phyloP scores from a whole-genome alignment of 108 stramenopile species.

The Nannochloropsis gaditana region DNA sequence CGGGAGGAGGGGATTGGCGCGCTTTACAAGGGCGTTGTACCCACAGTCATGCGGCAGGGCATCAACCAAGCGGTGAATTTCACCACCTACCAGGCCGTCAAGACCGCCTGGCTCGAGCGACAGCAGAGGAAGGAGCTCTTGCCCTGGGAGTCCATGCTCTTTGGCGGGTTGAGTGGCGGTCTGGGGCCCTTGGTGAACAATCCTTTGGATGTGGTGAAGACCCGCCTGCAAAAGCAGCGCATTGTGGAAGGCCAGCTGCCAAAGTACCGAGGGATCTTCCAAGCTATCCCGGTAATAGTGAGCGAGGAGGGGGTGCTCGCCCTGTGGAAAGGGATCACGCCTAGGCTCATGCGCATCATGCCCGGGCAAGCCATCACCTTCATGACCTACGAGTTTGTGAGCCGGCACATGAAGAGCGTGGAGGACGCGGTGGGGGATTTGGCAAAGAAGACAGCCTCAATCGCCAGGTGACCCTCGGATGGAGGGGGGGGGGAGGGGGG shows the following conservation, averaged over 20 bases:
- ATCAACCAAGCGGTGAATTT: slow-evolving; percentile 98
- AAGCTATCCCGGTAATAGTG: slow-evolving; percentile 70
- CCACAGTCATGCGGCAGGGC: slow-evolving; percentile 93
- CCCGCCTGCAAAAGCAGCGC: slow-evolving; percentile 90
- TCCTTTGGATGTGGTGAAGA: slow-evolving; percentile 92
- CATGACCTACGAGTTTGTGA: slow-evolving; percentile 47
- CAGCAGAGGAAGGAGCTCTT: slow-evolving; percentile 54
- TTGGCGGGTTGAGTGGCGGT: slow-evolving; percentile 85
- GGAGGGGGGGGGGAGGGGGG: neutral
- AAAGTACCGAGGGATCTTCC: slow-evolving; percentile 72
- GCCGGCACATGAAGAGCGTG: slow-evolving; percentile 19
- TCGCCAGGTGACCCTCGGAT: slow-evolving; percentile 1
- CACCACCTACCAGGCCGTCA: slow-evolving; percentile 76
- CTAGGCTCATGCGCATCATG: slow-evolving; percentile 79
- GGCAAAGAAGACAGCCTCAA: neutral
- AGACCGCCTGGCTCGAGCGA: slow-evolving; percentile 50
- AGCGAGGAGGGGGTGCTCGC: slow-evolving; percentile 83
- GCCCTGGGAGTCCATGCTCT: slow-evolving; percentile 75
- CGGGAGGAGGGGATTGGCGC: slow-evolving; percentile 85
- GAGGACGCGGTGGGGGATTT: neutral
- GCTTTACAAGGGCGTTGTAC: slow-evolving; percentile 77
- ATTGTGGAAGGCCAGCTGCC: slow-evolving; percentile 61
- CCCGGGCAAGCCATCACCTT: slow-evolving; percentile 97
- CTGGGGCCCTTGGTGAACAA: slow-evolving; percentile 89
- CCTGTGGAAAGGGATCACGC: slow-evolving; percentile 93